Percentiles rank a stretch among this genome's conserved stretches.
Conservation (phyloP, 108 stramenopile genomes). For the Mediolabrus comicus region DNA sequence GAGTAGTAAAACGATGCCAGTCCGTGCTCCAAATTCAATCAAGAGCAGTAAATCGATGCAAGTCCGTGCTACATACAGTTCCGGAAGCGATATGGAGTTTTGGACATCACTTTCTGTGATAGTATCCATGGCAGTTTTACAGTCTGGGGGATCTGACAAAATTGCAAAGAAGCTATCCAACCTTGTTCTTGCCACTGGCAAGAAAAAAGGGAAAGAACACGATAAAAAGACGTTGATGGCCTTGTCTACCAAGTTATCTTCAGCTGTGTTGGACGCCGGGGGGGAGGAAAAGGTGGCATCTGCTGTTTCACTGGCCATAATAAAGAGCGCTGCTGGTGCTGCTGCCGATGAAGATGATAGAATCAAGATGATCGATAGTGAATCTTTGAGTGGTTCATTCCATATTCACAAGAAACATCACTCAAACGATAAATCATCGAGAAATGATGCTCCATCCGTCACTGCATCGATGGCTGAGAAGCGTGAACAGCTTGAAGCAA, state of each 20-base stretch:
- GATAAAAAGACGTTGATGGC: conserved; percentile 10
- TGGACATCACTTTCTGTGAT: conserved; percentile 32
- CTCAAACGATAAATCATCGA: not conserved
- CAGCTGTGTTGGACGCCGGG: conserved; percentile 28
- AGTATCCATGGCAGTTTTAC: conserved; percentile 36
- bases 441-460: not conserved
- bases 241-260: conserved; percentile 21
- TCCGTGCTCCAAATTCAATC: not conserved
- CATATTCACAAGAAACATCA: not conserved
- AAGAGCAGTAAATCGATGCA: not conserved
- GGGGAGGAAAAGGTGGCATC: conserved; percentile 26
- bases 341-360: not conserved
- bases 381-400: not conserved
- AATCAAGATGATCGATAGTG: not conserved
- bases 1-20: not conserved
- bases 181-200: conserved; percentile 17
- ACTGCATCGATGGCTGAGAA: not conserved
- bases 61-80: not conserved
- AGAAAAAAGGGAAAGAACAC: not conserved
- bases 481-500: not conserved
- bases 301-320: conserved; percentile 26
- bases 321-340: conserved; percentile 3
- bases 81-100: not conserved
- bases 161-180: conserved; percentile 25
- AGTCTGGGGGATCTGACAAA: conserved; percentile 21